Evolutionary conservation across 78 protist genomes (phyloP).

Genomic region (Chrysochromulina tobinii): DNA sequence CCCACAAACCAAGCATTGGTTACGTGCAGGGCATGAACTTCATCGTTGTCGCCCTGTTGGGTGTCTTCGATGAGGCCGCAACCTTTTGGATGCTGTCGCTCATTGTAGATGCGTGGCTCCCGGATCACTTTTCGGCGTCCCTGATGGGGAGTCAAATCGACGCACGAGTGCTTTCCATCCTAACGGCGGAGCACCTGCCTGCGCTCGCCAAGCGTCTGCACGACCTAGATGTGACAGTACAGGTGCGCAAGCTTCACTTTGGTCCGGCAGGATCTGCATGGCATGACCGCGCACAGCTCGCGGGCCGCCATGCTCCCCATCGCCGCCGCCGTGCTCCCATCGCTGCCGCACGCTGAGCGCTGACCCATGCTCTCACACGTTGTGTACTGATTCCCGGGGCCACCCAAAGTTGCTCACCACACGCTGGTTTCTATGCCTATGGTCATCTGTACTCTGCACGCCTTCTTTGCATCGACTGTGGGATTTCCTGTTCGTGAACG

Average conservation of each 20-base stretch:
- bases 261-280: no score
- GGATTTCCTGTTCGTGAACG: neutral
- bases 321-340: no score
- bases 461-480: neutral
- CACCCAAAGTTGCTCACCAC: neutral
- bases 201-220: neutral
- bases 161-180: conserved; percentile 55
- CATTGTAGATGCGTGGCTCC: conserved; percentile 57
- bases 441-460: neutral
- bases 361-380: no score
- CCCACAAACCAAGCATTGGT: conserved; percentile 42
- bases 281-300: no score
- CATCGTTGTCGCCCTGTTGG: conserved; percentile 69
- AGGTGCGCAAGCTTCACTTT: no score
- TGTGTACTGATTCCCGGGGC: no score
- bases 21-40: conserved; percentile 85
- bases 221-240: neutral
- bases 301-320: no score
- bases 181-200: conserved; percentile 32
- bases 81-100: conserved; percentile 77
- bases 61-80: conserved; percentile 70
- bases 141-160: conserved; percentile 69
- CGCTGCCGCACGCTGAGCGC: no score
- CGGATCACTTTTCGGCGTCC: conserved; percentile 54
- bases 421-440: conserved; percentile 14